These are phyloP conservation scores for Claviceps sp. DNA, from an alignment of 2,329 filamentous ascomycete species.

Conservation along the genomic window DNA sequence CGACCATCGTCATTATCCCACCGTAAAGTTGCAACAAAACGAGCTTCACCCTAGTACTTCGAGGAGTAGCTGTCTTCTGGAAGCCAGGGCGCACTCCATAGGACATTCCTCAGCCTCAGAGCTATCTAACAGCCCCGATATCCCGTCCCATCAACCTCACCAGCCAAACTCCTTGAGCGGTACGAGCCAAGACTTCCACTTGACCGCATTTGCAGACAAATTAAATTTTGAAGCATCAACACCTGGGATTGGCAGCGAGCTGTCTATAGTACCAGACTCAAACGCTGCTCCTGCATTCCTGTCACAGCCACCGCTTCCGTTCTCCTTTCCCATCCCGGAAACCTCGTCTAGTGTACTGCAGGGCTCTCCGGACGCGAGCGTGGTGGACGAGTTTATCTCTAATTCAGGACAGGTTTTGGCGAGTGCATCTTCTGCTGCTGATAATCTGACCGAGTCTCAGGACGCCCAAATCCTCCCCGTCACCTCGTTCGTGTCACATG, in stretches of 20 bases:
- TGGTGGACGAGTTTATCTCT: constrained; percentile 4
- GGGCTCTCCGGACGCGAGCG: not conserved
- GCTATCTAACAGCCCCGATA: constrained; percentile 1
- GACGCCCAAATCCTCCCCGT: constrained; percentile 15
- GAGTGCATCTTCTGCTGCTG: not conserved
- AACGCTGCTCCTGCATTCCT: constrained; percentile 7
- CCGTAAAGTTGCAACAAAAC: not conserved
- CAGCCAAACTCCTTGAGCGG: not conserved
- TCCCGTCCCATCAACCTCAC: constrained; percentile 15
- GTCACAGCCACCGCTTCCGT: constrained; percentile 5
- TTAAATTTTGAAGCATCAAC: not conserved
- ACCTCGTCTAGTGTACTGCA: constrained; percentile 2
- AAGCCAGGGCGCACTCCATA: not conserved
- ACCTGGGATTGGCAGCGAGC: not conserved
- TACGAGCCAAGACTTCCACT: not conserved
- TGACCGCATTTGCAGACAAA: not conserved
- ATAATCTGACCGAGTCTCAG: constrained; percentile 10
- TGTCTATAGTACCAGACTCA: not conserved
- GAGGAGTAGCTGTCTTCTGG: not conserved
- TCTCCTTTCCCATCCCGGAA: constrained; percentile 2
- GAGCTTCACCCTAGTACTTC: not conserved
- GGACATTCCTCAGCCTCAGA: not conserved
- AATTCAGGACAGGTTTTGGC: not conserved
- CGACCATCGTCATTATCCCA: not conserved
- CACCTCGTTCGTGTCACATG: constrained; percentile 7